Conservation (phyloP, 768 basidiomycete genomes). For the Hebeloma cylindrosporum region DNA sequence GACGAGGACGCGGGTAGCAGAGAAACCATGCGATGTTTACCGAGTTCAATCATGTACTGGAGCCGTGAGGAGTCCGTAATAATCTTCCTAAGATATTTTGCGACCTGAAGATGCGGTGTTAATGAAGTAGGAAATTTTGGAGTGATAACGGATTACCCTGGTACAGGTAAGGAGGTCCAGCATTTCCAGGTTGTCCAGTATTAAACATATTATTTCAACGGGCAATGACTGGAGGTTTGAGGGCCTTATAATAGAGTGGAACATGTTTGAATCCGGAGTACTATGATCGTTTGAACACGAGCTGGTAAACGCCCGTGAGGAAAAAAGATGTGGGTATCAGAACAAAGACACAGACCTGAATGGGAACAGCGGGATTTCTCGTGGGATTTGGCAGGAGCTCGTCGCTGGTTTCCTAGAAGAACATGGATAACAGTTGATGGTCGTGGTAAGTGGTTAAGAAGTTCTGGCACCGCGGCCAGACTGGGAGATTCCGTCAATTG, state of each 20-base stretch:
- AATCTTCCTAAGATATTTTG: constrained; percentile 37
- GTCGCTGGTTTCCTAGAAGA: too few species aligned
- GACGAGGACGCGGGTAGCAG: constrained; percentile 29
- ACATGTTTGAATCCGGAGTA: constrained; percentile 15
- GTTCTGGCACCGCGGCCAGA: background rate
- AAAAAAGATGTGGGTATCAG: too few species aligned
- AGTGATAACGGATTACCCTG: constrained; percentile 20
- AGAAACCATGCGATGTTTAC: constrained; percentile 44
- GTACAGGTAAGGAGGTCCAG: constrained; percentile 36
- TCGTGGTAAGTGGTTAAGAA: constrained; percentile 7
- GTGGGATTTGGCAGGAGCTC: background rate
- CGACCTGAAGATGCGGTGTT: constrained; percentile 31
- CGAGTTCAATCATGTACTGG: constrained; percentile 51
- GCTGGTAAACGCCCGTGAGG: too few species aligned
- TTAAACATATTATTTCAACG: constrained; percentile 38
- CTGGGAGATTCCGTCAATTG: constrained; percentile 5
- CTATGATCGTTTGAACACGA: background rate
- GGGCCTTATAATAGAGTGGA: constrained; percentile 13
- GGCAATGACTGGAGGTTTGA: constrained; percentile 32
- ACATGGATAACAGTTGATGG: constrained; percentile 2
- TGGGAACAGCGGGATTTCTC: background rate
- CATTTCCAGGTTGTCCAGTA: constrained; percentile 34
- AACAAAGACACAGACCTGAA: too few species aligned
- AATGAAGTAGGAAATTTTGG: constrained; percentile 2
- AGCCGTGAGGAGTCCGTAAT: constrained; percentile 44